Conservation (phyloP, 2,329 filamentous ascomycete genomes). For the Penicillium sp. region DNA sequence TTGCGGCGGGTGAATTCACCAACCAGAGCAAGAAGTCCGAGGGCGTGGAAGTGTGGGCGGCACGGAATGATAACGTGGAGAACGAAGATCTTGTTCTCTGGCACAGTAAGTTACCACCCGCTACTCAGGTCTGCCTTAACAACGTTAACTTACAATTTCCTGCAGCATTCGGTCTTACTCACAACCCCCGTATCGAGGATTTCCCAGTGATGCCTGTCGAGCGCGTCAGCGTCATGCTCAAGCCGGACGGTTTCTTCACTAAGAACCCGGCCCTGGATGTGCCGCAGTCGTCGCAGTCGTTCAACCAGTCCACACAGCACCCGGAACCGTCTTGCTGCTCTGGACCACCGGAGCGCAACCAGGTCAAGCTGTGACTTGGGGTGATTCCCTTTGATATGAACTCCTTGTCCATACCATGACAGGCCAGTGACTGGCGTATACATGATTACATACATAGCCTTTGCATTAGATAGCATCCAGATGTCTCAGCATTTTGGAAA, state of each 20-base stretch:
- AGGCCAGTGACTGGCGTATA: neutral
- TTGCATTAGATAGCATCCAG: neutral
- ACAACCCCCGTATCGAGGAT: slow-evolving; percentile 65
- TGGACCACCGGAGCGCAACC: slow-evolving; percentile 24
- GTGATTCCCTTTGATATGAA: neutral
- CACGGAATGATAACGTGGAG: slow-evolving; percentile 51
- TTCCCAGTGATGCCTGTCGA: slow-evolving; percentile 70
- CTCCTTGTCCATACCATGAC: neutral
- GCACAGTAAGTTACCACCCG: slow-evolving; percentile 36
- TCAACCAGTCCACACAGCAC: slow-evolving; percentile 43
- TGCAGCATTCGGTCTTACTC: slow-evolving; percentile 59
- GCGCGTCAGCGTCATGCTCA: slow-evolving; percentile 49
- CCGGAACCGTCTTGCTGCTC: slow-evolving; percentile 30
- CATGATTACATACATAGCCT: neutral
- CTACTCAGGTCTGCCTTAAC: neutral
- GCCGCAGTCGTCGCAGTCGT: slow-evolving; percentile 42
- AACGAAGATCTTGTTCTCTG: slow-evolving; percentile 48
- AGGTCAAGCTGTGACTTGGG: slow-evolving; percentile 29
- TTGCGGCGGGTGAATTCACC: slow-evolving; percentile 55
- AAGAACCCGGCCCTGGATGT: slow-evolving; percentile 54
- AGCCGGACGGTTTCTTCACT: slow-evolving; percentile 54
- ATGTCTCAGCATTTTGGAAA: neutral
- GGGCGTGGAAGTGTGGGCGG: slow-evolving; percentile 56
- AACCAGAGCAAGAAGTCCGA: slow-evolving; percentile 56
- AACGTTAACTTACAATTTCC: slow-evolving; percentile 8